These are phyloP conservation scores for Oxytropis ochrocephala DNA, from an alignment of 306 rosid genomes.

Conservation along the genomic window DNA sequence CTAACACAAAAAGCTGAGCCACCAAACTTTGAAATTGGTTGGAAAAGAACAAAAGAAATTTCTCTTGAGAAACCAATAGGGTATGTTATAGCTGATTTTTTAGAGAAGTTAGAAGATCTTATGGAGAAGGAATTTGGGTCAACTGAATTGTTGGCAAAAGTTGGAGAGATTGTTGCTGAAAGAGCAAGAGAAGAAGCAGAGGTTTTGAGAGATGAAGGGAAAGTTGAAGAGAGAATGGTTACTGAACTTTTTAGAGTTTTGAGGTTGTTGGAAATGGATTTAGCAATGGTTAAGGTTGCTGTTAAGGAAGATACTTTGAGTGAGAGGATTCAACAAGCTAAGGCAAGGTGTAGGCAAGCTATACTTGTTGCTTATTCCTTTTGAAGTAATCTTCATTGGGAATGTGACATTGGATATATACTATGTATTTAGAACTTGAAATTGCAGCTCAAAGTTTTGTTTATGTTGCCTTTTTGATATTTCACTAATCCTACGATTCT, in stretches of 20 bases:
- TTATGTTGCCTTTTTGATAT: not conserved
- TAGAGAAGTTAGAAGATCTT: slow-evolving; percentile 70
- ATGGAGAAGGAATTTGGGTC: slow-evolving; percentile 83
- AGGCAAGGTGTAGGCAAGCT: slow-evolving; percentile 96
- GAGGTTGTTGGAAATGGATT: slow-evolving; percentile 87
- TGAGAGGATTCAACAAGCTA: slow-evolving; percentile 76
- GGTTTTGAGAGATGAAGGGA: slow-evolving; percentile 63
- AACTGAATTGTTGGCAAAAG: slow-evolving; percentile 58
- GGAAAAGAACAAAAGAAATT: slow-evolving; percentile 88
- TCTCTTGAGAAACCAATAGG: slow-evolving; percentile 70
- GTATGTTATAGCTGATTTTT: slow-evolving; percentile 65
- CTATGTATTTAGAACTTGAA: not conserved
- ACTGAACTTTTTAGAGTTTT: slow-evolving; percentile 74
- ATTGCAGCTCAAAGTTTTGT: not conserved
- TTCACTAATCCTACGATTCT: not conserved
- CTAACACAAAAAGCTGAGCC: slow-evolving; percentile 53
- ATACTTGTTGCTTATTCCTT: slow-evolving; percentile 84
- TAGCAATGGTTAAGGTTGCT: slow-evolving; percentile 84
- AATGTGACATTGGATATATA: not conserved
- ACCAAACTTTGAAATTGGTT: slow-evolving; percentile 75
- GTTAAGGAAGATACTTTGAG: slow-evolving; percentile 72
- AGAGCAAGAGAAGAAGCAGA: slow-evolving; percentile 90
- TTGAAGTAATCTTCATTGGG: slow-evolving; percentile 21
- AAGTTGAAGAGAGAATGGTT: slow-evolving; percentile 85
- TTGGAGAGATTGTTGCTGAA: slow-evolving; percentile 82